These are phyloP conservation scores for Globisporangium takayamanum DNA, from an alignment of 352 stramenopile genomes.

Conservation along the genomic window DNA sequence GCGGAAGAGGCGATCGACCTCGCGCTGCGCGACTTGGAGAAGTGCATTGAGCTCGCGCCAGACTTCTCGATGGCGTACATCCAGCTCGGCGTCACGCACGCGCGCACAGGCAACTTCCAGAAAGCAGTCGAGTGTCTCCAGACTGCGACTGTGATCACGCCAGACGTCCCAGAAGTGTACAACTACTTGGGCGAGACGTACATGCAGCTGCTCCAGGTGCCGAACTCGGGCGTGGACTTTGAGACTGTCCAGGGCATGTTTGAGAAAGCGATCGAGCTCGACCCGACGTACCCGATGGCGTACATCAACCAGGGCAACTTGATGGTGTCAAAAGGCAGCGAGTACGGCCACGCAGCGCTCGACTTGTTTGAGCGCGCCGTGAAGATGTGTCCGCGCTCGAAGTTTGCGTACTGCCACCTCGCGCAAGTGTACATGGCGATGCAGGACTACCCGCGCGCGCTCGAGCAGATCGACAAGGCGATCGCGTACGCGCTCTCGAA, in stretches of 20 bases:
- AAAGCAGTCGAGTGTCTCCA: constrained; percentile 63
- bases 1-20: constrained; percentile 46
- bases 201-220: constrained; percentile 74
- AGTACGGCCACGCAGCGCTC: constrained; percentile 65
- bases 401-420: constrained; percentile 79
- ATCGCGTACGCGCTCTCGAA: constrained; percentile 65
- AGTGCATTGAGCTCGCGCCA: constrained; percentile 56
- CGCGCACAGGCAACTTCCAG: constrained; percentile 65
- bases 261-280: constrained; percentile 70
- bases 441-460: constrained; percentile 70
- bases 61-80: constrained; percentile 85
- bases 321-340: constrained; percentile 65
- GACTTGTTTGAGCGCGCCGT: constrained; percentile 73
- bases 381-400: constrained; percentile 70
- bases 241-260: constrained; percentile 70
- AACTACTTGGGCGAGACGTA: constrained; percentile 86
- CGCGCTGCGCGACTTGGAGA: constrained; percentile 61
- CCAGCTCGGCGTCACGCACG: constrained; percentile 70
- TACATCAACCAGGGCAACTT: constrained; percentile 85
- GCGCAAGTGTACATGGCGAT: constrained; percentile 84
- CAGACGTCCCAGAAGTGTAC: constrained; percentile 76
- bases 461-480: constrained; percentile 78
- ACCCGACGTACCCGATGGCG: constrained; percentile 79
- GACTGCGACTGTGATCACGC: constrained; percentile 53
- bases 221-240: constrained; percentile 40